Conservation (phyloP, 176 grass and related monocot genomes). For the Musa troglodytarum region DNA sequence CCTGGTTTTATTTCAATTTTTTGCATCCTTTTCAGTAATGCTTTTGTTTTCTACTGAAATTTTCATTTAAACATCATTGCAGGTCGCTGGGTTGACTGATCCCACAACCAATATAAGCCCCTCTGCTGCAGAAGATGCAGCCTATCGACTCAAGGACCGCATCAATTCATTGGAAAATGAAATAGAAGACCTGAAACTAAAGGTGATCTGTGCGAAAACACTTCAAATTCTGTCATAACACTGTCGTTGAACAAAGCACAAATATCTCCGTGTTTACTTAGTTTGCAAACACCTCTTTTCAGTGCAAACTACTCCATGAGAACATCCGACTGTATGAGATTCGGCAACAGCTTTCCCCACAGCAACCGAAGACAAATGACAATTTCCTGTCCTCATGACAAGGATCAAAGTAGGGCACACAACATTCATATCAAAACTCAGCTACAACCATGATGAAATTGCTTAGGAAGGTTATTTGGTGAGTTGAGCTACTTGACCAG, state of each 20-base stretch:
- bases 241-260: background rate
- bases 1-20: background rate
- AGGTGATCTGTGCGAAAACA: slow-evolving; percentile 28
- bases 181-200: slow-evolving; percentile 54
- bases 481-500: too few relatives aligned
- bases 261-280: background rate
- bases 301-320: slow-evolving; percentile 53
- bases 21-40: background rate
- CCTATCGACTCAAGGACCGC: slow-evolving; percentile 42
- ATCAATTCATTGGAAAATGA: slow-evolving; percentile 55
- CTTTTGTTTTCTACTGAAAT: background rate
- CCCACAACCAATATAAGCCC: slow-evolving; percentile 32
- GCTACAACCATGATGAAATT: too few relatives aligned
- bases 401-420: background rate
- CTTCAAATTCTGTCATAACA: background rate
- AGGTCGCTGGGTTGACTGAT: slow-evolving; percentile 60
- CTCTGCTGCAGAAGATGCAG: slow-evolving; percentile 47
- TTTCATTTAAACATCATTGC: background rate
- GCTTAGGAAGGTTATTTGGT: too few relatives aligned
- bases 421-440: too few relatives aligned
- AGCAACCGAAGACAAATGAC: slow-evolving; percentile 11
- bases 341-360: slow-evolving; percentile 24
- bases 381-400: slow-evolving; percentile 22
- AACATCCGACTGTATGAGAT: slow-evolving; percentile 40
- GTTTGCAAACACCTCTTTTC: background rate